These are phyloP conservation scores for Cyclospora cayetanensis DNA, from an alignment of 169 alveolate genomes.

Conservation along the genomic window DNA sequence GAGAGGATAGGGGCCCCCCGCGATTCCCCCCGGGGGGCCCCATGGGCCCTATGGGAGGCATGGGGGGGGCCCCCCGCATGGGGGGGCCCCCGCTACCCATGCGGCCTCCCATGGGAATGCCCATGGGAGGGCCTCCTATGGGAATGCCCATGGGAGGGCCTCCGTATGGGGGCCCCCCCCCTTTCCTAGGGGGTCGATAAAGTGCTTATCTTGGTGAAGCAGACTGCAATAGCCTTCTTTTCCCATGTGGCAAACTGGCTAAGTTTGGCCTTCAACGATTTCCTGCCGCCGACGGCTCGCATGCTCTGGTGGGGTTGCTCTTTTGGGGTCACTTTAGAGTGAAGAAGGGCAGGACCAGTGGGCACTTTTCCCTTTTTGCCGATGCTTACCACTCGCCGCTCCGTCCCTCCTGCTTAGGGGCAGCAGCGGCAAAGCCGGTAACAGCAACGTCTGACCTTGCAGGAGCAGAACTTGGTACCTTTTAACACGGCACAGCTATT, in stretches of 20 bases:
- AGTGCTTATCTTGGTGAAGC: too few species aligned
- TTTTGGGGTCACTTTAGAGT: too few species aligned
- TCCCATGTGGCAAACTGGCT: too few species aligned
- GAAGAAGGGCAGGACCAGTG: too few species aligned
- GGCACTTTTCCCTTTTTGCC: too few species aligned
- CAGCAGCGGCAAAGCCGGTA: constrained; percentile 90
- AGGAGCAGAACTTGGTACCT: constrained; percentile 95
- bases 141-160: not conserved
- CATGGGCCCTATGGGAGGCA: not conserved
- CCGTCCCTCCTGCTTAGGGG: too few species aligned
- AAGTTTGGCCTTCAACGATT: too few species aligned
- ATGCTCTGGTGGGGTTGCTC: too few species aligned
- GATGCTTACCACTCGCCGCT: too few species aligned
- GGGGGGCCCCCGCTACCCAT: not conserved
- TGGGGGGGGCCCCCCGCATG: constrained; percentile 39
- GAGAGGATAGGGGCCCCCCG: not conserved
- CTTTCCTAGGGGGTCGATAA: not conserved
- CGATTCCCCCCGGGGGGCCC: not conserved
- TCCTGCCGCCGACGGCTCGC: too few species aligned
- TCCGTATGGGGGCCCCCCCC: not conserved
- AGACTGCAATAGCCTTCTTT: too few species aligned
- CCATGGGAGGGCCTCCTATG: constrained; percentile 5
- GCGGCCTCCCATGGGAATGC: not conserved
- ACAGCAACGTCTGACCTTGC: constrained; percentile 98
- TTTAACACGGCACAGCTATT: not conserved